Base-by-base conservation (phyloP, 768 basidiomycete genomes). In the Phlegmacium glaucopus region DNA sequence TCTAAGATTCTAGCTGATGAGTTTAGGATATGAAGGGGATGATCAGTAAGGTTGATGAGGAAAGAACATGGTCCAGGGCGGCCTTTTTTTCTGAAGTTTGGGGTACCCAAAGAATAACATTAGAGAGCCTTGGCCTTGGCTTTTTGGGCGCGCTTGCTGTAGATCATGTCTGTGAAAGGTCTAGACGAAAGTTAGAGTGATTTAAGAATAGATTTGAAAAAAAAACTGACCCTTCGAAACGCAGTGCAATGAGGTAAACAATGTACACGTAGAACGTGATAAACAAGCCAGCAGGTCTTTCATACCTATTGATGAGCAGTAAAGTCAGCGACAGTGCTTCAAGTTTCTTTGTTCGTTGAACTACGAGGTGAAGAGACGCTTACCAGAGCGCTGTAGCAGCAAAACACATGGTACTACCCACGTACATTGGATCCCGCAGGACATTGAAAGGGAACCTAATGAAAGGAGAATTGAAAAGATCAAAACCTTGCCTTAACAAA, bases 351-450 rank as follows among this genome's bases (percentile, higher is more conserved):
- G 17, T 17, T 11, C 48, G 12, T 16, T 39, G 13, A 10, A 39
- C 6, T 22, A 41, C 16, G 16, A 32, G 16, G 9, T 38, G 40
- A 32, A 10, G 8, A 27, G 39, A 18, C 29, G 63, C 85, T 58
- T 49, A 93, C 93, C 92, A 95, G 28, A 99, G 73, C 0, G 95
- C 87, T 1, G 81, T 83, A 16, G 84, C 94, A 30, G 80, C 68
- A 69, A 97, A 97, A 63, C 85, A 90, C 72, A 99, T 70, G 5
- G 93, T 94, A 60, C 87, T 92, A 7, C 95, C 95, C 39, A 93
- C 88, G 61, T 99, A 98, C 95, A 99, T 99, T 0, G 95, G 95
- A 65, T 96, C 87, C 15, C 80, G 75, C 35, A 94, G 75, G 39
- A 96, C 78, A 62, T 95, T 95, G 77, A 97, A 99, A 0, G 95